A percentile compares a stretch with the other conserved stretches of the same genome.
Evolutionary conservation across 2,329 filamentous ascomycete genomes (phyloP).

Genomic region (Fusarium ambrosium): DNA sequence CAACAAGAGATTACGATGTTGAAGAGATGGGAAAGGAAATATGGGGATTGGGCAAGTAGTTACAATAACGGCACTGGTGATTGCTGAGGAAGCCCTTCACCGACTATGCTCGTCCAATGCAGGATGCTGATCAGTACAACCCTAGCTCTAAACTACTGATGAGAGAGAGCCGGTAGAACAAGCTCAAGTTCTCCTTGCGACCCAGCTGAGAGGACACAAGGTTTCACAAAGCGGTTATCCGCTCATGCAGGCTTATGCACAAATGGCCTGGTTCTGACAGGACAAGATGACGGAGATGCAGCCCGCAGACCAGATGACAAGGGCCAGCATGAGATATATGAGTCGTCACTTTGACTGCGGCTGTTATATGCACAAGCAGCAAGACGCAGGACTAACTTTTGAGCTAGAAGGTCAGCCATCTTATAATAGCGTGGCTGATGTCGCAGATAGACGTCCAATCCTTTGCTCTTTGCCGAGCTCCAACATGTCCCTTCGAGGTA

Average conservation of each 20-base stretch:
- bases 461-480: neutral
- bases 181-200: neutral
- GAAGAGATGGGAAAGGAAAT: neutral
- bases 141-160: neutral
- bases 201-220: constrained; percentile 2
- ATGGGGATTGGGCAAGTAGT: neutral
- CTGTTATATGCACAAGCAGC: neutral
- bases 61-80: neutral
- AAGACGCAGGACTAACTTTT: neutral
- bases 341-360: neutral
- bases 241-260: neutral
- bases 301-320: neutral
- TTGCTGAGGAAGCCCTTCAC: neutral
- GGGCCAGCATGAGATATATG: neutral
- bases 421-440: neutral
- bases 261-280: constrained; percentile 7
- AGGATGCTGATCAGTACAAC: constrained; percentile 14
- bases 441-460: neutral
- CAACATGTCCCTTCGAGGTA: neutral
- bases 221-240: neutral
- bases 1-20: neutral
- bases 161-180: constrained; percentile 19
- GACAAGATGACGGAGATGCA: neutral
- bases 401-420: neutral
- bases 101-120: neutral